Evolutionary conservation across 2,329 filamentous ascomycete species (phyloP).

Genomic region (Ophiostoma perfectum): DNA sequence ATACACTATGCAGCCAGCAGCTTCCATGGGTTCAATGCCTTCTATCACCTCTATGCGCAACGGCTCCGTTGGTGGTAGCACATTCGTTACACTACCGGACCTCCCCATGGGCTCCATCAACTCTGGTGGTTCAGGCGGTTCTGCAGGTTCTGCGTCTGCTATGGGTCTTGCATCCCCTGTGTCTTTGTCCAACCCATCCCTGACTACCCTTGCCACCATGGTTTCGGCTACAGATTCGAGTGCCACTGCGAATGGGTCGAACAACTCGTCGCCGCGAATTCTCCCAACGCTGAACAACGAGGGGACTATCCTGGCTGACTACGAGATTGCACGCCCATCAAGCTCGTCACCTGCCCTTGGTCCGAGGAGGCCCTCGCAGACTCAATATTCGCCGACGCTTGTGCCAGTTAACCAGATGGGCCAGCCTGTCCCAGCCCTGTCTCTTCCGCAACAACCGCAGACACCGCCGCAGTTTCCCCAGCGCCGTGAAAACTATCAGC

Average conservation of each 20-base stretch:
- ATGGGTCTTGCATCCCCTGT: conserved; percentile 7
- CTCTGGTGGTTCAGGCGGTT: not conserved
- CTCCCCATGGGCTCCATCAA: conserved; percentile 12
- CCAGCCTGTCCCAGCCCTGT: conserved; percentile 7
- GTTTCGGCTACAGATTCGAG: conserved; percentile 27
- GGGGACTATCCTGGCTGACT: conserved; percentile 4
- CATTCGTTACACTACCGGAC: conserved; percentile 14
- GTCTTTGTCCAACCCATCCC: conserved; percentile 15
- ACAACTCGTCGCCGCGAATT: conserved; percentile 17
- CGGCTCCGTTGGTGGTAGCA: not conserved
- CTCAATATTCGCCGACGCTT: conserved; percentile 18
- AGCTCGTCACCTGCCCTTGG: conserved; percentile 11
- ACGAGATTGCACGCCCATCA: conserved; percentile 12
- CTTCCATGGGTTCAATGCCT: conserved; percentile 16
- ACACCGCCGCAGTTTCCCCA: conserved; percentile 13
- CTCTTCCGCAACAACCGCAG: not conserved
- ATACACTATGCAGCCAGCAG: conserved; percentile 14
- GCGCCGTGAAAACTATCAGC: conserved; percentile 21
- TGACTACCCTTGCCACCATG: conserved; percentile 18
- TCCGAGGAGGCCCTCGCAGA: conserved; percentile 8
- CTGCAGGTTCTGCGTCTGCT: conserved; percentile 7
- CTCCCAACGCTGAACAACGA: conserved; percentile 4
- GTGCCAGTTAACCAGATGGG: conserved; percentile 23
- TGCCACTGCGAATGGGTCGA: conserved; percentile 15
- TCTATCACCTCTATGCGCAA: conserved; percentile 4